phyloP scores from a whole-genome alignment of 306 rosid genomes.

The Malus asiatica region DNA sequence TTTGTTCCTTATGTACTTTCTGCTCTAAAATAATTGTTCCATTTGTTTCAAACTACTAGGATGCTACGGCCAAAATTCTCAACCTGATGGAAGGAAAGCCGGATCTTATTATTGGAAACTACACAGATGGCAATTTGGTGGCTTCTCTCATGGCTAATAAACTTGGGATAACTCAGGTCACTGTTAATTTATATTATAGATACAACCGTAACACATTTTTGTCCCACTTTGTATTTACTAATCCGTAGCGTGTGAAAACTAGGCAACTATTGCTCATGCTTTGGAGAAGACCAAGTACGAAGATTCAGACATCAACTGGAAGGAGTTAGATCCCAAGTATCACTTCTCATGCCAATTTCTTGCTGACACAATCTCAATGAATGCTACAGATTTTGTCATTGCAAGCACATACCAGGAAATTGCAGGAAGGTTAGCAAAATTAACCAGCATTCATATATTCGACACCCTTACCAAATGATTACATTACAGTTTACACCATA shows the following conservation, averaged over 20 bases:
- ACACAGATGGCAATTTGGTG: constrained; percentile 87
- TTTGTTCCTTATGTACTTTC: neutral
- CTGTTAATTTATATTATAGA: constrained; percentile 7
- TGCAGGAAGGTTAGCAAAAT: too few species aligned
- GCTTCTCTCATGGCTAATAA: constrained; percentile 81
- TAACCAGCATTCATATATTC: neutral
- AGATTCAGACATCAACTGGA: too few species aligned
- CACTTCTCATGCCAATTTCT: too few species aligned
- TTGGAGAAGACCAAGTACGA: too few species aligned
- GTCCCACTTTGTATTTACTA: neutral
- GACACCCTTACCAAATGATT: neutral
- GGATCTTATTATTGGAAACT: constrained; percentile 80
- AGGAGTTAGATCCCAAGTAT: too few species aligned
- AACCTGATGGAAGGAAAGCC: constrained; percentile 74
- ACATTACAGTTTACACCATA: neutral
- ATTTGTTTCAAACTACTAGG: constrained; percentile 31
- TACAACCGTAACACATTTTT: neutral
- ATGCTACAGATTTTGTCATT: too few species aligned
- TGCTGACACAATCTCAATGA: too few species aligned
- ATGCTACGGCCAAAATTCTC: constrained; percentile 55
- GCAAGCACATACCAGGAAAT: too few species aligned
- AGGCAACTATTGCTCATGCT: too few species aligned
- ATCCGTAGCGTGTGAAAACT: constrained; percentile 11
- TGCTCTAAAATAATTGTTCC: too few species aligned
- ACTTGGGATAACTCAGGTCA: constrained; percentile 81